Evolutionary conservation across 2,329 filamentous ascomycete genomes (phyloP).

Genomic region (Chrysoporthe cubensis): DNA sequence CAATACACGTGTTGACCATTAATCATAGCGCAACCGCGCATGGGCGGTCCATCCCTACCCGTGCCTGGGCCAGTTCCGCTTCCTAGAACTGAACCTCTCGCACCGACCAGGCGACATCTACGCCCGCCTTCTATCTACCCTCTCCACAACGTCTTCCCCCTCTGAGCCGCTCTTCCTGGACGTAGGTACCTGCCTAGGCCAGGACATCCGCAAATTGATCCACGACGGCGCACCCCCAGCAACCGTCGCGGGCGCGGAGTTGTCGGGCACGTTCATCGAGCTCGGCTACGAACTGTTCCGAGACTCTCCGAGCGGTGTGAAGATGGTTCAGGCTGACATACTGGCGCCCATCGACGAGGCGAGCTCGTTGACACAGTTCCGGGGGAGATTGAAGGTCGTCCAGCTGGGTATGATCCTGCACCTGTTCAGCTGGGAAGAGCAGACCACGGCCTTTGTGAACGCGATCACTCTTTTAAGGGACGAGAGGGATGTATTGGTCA

Average conservation of each 20-base stretch:
- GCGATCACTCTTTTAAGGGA: slow-evolving; percentile 37
- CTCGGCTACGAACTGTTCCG: slow-evolving; percentile 47
- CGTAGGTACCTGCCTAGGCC: slow-evolving; percentile 47
- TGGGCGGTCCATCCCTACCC: slow-evolving; percentile 42
- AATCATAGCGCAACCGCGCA: slow-evolving; percentile 31
- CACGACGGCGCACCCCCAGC: slow-evolving; percentile 39
- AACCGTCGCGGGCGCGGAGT: slow-evolving; percentile 41
- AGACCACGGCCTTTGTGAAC: slow-evolving; percentile 36
- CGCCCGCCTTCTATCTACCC: slow-evolving; percentile 32
- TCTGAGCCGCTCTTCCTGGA: slow-evolving; percentile 42
- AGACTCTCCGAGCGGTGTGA: slow-evolving; percentile 32
- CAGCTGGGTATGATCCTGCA: slow-evolving; percentile 46
- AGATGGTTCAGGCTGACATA: slow-evolving; percentile 39
- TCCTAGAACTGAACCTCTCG: slow-evolving; percentile 45
- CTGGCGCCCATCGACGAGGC: slow-evolving; percentile 38
- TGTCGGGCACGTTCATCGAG: slow-evolving; percentile 43
- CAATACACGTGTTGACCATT: background rate
- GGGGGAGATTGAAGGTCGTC: slow-evolving; percentile 39
- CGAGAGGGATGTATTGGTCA: slow-evolving; percentile 37
- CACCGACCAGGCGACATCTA: slow-evolving; percentile 37
- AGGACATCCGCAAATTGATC: slow-evolving; percentile 47
- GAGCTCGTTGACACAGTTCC: slow-evolving; percentile 34
- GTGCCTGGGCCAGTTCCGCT: slow-evolving; percentile 48
- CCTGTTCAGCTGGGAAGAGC: slow-evolving; percentile 43
- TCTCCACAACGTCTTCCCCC: slow-evolving; percentile 29